Evolutionary conservation across 352 stramenopile genomes (phyloP).

Genomic region (Globisporangium spiculum): DNA sequence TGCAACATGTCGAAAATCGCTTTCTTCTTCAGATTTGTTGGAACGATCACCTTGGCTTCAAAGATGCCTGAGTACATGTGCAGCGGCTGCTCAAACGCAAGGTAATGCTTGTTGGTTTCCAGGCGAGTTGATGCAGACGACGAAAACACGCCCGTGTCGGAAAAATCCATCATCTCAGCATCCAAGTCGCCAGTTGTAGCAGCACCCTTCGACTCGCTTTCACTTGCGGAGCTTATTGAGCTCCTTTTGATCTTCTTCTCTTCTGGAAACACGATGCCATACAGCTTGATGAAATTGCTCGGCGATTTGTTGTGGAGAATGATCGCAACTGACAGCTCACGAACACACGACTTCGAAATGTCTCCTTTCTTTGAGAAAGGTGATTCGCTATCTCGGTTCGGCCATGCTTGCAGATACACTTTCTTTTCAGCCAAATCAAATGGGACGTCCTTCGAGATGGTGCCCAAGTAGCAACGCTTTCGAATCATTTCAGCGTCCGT

Average conservation of each 20-base stretch:
- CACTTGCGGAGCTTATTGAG: constrained; percentile 8
- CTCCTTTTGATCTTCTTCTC: constrained; percentile 28
- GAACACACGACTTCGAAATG: constrained; percentile 51
- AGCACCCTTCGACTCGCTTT: background rate
- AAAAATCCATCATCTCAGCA: constrained; percentile 34
- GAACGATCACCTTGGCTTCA: constrained; percentile 49
- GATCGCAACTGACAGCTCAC: constrained; percentile 49
- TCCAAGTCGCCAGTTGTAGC: constrained; percentile 13
- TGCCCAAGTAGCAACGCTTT: constrained; percentile 60
- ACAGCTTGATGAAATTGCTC: constrained; percentile 51
- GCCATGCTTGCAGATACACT: constrained; percentile 79
- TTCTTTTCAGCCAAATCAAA: constrained; percentile 48
- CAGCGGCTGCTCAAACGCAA: constrained; percentile 76
- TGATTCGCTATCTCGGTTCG: constrained; percentile 59
- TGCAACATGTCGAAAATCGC: constrained; percentile 71
- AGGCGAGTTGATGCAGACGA: constrained; percentile 24
- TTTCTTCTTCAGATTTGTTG: constrained; percentile 54
- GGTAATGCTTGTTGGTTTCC: constrained; percentile 52
- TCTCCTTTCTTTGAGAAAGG: constrained; percentile 47
- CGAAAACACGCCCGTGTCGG: constrained; percentile 2
- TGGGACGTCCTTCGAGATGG: constrained; percentile 29
- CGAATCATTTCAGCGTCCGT: constrained; percentile 58
- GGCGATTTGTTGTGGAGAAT: constrained; percentile 41
- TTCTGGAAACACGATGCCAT: constrained; percentile 72
- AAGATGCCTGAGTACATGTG: constrained; percentile 77